Percentiles rank a stretch among this genome's conserved stretches.
phyloP scores from a whole-genome alignment of 1,139 yeast species.

The Yamadazyma pseudoaaseri region DNA sequence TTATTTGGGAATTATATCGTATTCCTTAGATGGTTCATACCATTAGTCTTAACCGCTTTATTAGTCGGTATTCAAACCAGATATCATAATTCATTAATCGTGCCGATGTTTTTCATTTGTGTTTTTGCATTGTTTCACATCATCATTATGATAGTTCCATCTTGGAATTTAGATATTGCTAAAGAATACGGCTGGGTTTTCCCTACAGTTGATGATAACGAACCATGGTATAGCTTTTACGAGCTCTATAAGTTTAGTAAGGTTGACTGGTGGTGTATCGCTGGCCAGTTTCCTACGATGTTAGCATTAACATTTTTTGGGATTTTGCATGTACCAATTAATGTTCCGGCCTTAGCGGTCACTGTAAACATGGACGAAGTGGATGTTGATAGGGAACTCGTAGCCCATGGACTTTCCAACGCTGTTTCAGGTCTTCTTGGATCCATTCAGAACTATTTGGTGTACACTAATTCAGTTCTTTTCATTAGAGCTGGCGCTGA shows the following conservation, averaged over 20 bases:
- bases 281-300: conserved; percentile 85
- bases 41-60: conserved; percentile 59
- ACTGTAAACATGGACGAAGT: conserved; percentile 82
- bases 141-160: conserved; percentile 62
- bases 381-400: conserved; percentile 88
- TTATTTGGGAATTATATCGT: conserved; percentile 39
- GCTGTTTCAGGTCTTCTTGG: conserved; percentile 81
- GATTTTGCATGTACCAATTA: conserved; percentile 91
- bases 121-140: conserved; percentile 72
- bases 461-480: conserved; percentile 87
- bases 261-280: conserved; percentile 72
- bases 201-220: conserved; percentile 58
- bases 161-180: conserved; percentile 58
- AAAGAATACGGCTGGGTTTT: conserved; percentile 86
- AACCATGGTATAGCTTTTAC: conserved; percentile 90
- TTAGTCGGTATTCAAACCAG: conserved; percentile 63
- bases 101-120: conserved; percentile 76
- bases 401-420: conserved; percentile 95
- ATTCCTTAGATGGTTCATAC: conserved; percentile 70
- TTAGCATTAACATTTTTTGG: conserved; percentile 94
- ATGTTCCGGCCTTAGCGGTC: conserved; percentile 95
- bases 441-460: conserved; percentile 89
- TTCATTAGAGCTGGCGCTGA: conserved; percentile 96
- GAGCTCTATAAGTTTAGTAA: conserved; percentile 62
- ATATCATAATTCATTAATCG: conserved; percentile 70